phyloP scores from a whole-genome alignment of 1,139 yeast species.

The Zygosaccharomyces pseudobailii region DNA sequence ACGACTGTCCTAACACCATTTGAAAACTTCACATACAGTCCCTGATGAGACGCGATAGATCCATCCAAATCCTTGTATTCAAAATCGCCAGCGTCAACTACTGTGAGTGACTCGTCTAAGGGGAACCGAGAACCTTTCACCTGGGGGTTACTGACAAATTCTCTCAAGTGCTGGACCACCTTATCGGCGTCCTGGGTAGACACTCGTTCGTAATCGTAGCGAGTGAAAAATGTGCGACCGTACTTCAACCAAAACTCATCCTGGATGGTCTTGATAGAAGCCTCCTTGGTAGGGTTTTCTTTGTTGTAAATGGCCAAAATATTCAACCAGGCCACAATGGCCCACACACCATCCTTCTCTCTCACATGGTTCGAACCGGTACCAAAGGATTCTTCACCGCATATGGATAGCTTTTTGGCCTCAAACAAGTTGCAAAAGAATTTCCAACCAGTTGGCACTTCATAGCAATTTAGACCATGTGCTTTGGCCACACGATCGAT shows the following conservation, averaged over 20 bases:
- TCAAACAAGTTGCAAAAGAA: slow-evolving; percentile 95
- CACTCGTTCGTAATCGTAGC: slow-evolving; percentile 90
- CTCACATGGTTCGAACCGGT: slow-evolving; percentile 97
- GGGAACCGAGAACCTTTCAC: slow-evolving; percentile 43
- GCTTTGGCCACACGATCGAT: slow-evolving; percentile 84
- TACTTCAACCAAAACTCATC: slow-evolving; percentile 83
- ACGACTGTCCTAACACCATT: slow-evolving; percentile 85
- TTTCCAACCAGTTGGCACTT: slow-evolving; percentile 99
- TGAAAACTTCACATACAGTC: slow-evolving; percentile 74
- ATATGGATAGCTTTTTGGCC: slow-evolving; percentile 85
- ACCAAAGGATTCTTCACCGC: slow-evolving; percentile 98
- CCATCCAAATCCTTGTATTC: slow-evolving; percentile 94
- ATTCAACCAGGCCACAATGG: slow-evolving; percentile 94
- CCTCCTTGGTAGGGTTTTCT: slow-evolving; percentile 51
- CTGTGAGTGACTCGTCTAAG: slow-evolving; percentile 44
- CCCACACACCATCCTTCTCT: slow-evolving; percentile 98
- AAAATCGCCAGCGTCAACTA: slow-evolving; percentile 80
- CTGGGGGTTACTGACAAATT: slow-evolving; percentile 39
- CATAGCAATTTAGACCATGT: slow-evolving; percentile 73
- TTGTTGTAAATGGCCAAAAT: slow-evolving; percentile 75
- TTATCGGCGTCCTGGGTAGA: slow-evolving; percentile 68
- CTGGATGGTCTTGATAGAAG: slow-evolving; percentile 77
- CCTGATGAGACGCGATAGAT: slow-evolving; percentile 85
- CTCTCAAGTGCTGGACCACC: slow-evolving; percentile 55
- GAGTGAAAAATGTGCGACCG: slow-evolving; percentile 96